phyloP scores from a whole-genome alignment of 345 rosid species.

The Turritis glabra region DNA sequence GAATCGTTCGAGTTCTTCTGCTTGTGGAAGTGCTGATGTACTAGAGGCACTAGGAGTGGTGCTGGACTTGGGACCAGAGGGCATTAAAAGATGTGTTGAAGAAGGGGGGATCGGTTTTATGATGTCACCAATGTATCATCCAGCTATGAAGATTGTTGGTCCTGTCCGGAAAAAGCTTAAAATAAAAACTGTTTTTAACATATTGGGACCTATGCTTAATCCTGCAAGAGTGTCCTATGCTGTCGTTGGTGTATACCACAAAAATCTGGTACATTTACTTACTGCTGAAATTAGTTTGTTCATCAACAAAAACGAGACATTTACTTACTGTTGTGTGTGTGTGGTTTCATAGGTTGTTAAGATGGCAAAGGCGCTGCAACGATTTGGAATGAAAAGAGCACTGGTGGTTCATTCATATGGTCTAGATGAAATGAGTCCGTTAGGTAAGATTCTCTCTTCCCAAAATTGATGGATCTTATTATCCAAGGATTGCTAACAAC shows the following conservation, averaged over 20 bases:
- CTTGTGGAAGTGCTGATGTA: constrained; percentile 99
- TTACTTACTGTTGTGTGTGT: not conserved
- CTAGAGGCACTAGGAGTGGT: constrained; percentile 77
- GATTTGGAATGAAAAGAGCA: constrained; percentile 91
- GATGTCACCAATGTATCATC: constrained; percentile 90
- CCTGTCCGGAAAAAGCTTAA: constrained; percentile 85
- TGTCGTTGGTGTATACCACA: constrained; percentile 87
- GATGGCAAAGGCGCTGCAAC: constrained; percentile 90
- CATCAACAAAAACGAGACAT: not conserved
- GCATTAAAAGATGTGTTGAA: constrained; percentile 70
- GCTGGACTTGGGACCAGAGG: constrained; percentile 81
- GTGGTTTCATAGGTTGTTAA: constrained; percentile 63
- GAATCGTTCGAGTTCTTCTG: constrained; percentile 93
- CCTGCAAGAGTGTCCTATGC: constrained; percentile 84
- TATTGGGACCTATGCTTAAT: constrained; percentile 91
- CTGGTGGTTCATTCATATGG: constrained; percentile 95
- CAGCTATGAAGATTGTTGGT: constrained; percentile 86
- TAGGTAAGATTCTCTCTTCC: constrained; percentile 49
- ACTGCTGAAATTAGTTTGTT: constrained; percentile 5
- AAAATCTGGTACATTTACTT: constrained; percentile 58
- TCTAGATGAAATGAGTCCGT: constrained; percentile 95
- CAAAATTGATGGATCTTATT: not conserved
- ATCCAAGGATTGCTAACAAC: constrained; percentile 1
- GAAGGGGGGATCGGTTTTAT: constrained; percentile 91
- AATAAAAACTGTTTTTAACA: constrained; percentile 80